Evolutionary conservation across 805 yeast species (phyloP), one percentile per base, ranked within the genome.

Genomic region (Starmerella vitae): DNA sequence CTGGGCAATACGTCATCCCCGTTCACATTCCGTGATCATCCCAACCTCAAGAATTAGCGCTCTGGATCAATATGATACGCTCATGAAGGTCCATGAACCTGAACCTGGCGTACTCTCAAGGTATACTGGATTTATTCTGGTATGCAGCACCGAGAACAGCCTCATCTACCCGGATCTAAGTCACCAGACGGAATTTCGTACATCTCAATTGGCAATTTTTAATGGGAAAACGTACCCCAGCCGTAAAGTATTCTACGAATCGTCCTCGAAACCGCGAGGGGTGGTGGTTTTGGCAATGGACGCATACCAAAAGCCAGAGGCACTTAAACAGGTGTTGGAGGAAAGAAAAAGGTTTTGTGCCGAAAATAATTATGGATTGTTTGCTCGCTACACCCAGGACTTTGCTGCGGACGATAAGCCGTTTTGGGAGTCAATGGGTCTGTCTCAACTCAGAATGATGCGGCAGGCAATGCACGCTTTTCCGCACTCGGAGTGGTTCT

Each of bases 401-500:
- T 81, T 82, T 55, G 57, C 72, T 14, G 45, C 48, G 7, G 39
- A 39, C 5, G 51, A 37, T 45, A 56, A 52, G 18, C 46, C 49
- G 2, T 44, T 39, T 8, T 25, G 34, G 64, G 44, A 20, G 22
- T 58, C 38, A 36, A 54, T 38, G 22, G 49, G 72, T 18, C 74
- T 86, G 79, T 68, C 71, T 19, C 70, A 74, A 45, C 45, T 75
- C 26, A 66, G 68, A 41, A 56, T 74, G 28, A 54, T 82, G 56
- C 69, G 93, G 44, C 84, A 84, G 24, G 94, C 94, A n/a, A 75
- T 85, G 76, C 73, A 71, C 55, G 88, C 93, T 0, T 83, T 83
- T 62, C 95, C 95, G 1, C 65, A 74, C 28, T 77, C 93, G 15
- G 74, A 79, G 52, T 80, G 82, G 67, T 74, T 83, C 50, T 79